A percentile compares a stretch with the other conserved stretches of the same genome.
These are phyloP conservation scores for Aspergillus amoenus DNA, from an alignment of 2,329 filamentous ascomycete species.

Conservation along the genomic window DNA sequence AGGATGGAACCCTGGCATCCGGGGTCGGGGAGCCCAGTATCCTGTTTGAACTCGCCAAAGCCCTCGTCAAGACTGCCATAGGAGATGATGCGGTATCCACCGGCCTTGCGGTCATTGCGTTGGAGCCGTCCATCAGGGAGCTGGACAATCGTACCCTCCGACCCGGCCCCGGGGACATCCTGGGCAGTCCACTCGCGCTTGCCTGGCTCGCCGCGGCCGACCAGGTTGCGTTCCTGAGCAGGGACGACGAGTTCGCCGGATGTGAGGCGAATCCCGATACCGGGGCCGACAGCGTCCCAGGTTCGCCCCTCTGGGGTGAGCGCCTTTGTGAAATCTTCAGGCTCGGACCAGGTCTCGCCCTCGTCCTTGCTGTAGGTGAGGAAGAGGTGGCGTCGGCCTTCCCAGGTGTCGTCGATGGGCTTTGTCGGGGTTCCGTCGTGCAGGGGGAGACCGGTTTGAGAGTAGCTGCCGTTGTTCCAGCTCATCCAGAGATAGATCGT, in stretches of 20 bases:
- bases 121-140: neutral
- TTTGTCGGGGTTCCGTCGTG: neutral
- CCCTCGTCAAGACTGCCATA: neutral
- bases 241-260: conserved; percentile 9
- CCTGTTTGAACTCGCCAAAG: neutral
- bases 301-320: neutral
- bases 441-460: conserved; percentile 19
- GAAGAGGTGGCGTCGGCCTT: conserved; percentile 6
- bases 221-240: conserved; percentile 5
- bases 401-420: conserved; percentile 6
- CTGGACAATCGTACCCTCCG: neutral
- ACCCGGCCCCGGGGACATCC: conserved; percentile 2
- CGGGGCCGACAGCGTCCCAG: conserved; percentile 1
- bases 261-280: conserved; percentile 1
- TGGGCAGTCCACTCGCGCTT: conserved; percentile 7
- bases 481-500: conserved; percentile 33
- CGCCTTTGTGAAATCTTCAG: conserved; percentile 1
- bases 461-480: conserved; percentile 29
- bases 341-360: conserved; percentile 7
- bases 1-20: conserved; percentile 8
- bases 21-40: conserved; percentile 6
- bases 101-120: neutral
- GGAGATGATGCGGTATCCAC: neutral
- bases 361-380: conserved; percentile 3
- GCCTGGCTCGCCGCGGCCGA: conserved; percentile 6